Evolutionary conservation across 1,284 basidiomycete species (phyloP).

Genomic region (Filobasidium uniguttulatum): DNA sequence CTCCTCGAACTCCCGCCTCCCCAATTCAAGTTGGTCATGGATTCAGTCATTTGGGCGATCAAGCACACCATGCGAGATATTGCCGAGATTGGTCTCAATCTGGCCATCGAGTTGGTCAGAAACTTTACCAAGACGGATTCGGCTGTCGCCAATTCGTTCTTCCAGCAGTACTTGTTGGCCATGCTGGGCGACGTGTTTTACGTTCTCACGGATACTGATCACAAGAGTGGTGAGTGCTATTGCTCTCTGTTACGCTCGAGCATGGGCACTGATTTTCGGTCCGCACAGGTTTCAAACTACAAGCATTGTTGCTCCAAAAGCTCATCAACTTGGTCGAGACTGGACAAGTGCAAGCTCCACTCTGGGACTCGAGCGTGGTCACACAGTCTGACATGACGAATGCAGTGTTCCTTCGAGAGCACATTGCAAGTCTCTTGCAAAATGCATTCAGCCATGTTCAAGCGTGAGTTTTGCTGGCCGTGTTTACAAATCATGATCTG

Average conservation of each 20-base stretch:
- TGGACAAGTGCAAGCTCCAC: conserved; percentile 63
- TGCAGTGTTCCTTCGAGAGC: conserved; percentile 69
- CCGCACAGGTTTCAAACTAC: conserved; percentile 61
- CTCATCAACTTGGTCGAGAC: conserved; percentile 88
- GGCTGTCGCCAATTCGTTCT: conserved; percentile 65
- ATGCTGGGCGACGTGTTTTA: conserved; percentile 95
- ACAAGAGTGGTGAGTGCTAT: conserved; percentile 61
- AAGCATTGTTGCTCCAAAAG: conserved; percentile 74
- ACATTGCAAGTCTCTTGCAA: conserved; percentile 71
- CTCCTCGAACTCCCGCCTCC: conserved; percentile 72
- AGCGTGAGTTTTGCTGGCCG: conserved; percentile 43
- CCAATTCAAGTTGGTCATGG: conserved; percentile 97
- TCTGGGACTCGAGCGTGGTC: conserved; percentile 68
- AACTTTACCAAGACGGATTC: conserved; percentile 80
- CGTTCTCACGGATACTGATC: conserved; percentile 92
- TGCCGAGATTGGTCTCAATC: conserved; percentile 79
- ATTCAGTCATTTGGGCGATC: conserved; percentile 98
- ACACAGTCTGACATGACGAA: conserved; percentile 67
- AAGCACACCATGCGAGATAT: conserved; percentile 99
- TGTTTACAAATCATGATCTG: neutral
- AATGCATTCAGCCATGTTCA: conserved; percentile 84
- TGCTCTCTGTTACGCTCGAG: neutral
- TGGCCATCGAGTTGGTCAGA: conserved; percentile 88
- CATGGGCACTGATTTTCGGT: neutral
- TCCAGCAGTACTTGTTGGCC: conserved; percentile 83